Conservation (phyloP, 331 rosid genomes). For the Saraca asoca region DNA sequence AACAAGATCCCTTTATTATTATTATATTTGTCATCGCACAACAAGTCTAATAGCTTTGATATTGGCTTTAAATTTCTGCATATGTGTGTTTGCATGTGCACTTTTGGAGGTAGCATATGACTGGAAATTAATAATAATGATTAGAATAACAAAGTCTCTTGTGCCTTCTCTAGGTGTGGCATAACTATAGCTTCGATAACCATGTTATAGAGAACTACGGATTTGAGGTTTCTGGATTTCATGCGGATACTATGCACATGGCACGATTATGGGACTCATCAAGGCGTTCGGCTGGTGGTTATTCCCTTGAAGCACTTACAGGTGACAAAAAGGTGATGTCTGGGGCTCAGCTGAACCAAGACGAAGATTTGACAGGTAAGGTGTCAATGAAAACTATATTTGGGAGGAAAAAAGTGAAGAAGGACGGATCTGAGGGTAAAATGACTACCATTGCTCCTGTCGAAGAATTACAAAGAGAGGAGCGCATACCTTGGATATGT, state of each 20-base stretch:
- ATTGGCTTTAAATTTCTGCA: not conserved
- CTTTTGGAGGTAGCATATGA: not conserved
- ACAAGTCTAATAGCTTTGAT: conserved; percentile 13
- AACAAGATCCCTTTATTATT: no score
- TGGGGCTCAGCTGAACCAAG: conserved; percentile 47
- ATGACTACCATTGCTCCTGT: conserved; percentile 67
- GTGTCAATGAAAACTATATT: conserved; percentile 90
- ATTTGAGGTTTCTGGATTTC: conserved; percentile 85
- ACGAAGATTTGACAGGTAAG: conserved; percentile 73
- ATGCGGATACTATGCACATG: conserved; percentile 98
- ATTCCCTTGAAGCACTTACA: conserved; percentile 93
- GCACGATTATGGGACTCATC: conserved; percentile 98
- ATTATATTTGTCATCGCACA: not conserved
- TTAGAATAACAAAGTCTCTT: conserved; percentile 36
- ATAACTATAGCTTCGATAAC: conserved; percentile 92
- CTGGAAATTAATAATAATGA: conserved; percentile 17
- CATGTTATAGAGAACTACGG: conserved; percentile 93
- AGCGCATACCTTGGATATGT: conserved; percentile 79
- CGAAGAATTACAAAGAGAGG: conserved; percentile 82
- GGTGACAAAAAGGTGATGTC: conserved; percentile 73
- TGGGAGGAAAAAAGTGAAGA: conserved; percentile 77
- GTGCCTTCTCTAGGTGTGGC: conserved; percentile 77
- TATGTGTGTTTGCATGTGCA: not conserved
- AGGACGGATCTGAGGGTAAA: conserved; percentile 86
- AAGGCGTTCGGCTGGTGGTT: conserved; percentile 75